Conservation (phyloP, 129 eudicot species). For the Gnaphalium uliginosum region DNA sequence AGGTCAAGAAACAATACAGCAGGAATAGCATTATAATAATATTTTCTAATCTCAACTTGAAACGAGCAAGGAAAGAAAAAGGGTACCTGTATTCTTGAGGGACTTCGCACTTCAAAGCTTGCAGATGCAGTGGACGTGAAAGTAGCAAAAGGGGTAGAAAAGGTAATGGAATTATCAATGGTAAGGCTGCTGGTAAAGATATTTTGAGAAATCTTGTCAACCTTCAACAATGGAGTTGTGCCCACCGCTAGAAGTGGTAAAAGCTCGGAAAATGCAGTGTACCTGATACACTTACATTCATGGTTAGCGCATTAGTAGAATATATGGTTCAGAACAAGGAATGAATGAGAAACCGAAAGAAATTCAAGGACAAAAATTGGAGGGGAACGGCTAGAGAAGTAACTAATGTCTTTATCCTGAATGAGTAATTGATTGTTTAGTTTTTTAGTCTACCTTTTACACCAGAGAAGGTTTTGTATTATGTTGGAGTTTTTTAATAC, state of each 20-base stretch:
- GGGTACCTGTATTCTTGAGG: constrained; percentile 86
- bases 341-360: neutral
- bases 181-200: constrained; percentile 57
- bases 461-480: too few species aligned
- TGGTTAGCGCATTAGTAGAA: neutral
- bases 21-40: neutral
- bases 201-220: constrained; percentile 70
- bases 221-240: constrained; percentile 78
- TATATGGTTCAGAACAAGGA: neutral
- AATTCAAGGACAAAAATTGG: neutral
- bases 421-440: neutral
- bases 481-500: too few species aligned
- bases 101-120: constrained; percentile 80
- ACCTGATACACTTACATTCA: constrained; percentile 53
- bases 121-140: constrained; percentile 83
- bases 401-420: neutral
- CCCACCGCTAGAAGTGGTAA: constrained; percentile 92
- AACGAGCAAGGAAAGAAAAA: neutral
- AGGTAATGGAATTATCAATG: constrained; percentile 70
- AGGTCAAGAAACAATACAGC: neutral
- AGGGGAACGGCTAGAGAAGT: neutral
- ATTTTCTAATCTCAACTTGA: neutral
- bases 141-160: constrained; percentile 85
- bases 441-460: too few species aligned
- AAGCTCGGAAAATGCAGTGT: constrained; percentile 95